Conservation (phyloP, 108 stramenopile species). For the Nitzschia sp. region DNA sequence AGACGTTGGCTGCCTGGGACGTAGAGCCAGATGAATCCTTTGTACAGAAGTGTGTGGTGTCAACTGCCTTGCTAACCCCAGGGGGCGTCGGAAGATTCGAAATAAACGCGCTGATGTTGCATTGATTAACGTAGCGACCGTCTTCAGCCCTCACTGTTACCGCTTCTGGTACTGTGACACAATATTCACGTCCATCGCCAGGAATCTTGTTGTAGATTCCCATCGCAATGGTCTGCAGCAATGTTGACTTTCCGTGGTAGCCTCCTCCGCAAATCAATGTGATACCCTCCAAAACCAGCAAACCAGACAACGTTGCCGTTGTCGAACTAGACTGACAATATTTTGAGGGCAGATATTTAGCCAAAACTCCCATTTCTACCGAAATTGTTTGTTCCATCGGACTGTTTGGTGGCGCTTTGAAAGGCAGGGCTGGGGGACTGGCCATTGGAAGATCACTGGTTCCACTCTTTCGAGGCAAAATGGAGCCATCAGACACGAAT, state of each 20-base stretch:
- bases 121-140: conserved; percentile 85
- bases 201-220: conserved; percentile 92
- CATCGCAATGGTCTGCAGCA: conserved; percentile 69
- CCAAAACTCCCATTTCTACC: conserved; percentile 49
- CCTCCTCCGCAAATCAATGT: conserved; percentile 95
- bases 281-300: conserved; percentile 82
- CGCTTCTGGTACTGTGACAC: conserved; percentile 73
- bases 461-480: conserved; percentile 81
- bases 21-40: conserved; percentile 90
- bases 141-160: conserved; percentile 91
- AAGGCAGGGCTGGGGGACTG: conserved; percentile 74
- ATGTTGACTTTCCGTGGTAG: conserved; percentile 96
- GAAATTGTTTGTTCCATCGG: conserved; percentile 31
- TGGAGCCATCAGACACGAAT: conserved; percentile 76
- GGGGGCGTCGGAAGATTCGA: conserved; percentile 75
- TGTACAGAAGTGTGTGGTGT: conserved; percentile 77
- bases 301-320: conserved; percentile 57
- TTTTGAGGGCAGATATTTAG: conserved; percentile 32
- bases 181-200: conserved; percentile 88
- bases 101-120: conserved; percentile 91
- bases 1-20: conserved; percentile 88
- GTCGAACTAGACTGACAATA: conserved; percentile 20
- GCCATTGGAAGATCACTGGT: conserved; percentile 71
- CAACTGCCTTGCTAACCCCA: conserved; percentile 28
- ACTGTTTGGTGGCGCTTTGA: conserved; percentile 54